These are phyloP conservation scores for Ailanthus altissimus DNA, from an alignment of 345 rosid species.

Conservation along the genomic window DNA sequence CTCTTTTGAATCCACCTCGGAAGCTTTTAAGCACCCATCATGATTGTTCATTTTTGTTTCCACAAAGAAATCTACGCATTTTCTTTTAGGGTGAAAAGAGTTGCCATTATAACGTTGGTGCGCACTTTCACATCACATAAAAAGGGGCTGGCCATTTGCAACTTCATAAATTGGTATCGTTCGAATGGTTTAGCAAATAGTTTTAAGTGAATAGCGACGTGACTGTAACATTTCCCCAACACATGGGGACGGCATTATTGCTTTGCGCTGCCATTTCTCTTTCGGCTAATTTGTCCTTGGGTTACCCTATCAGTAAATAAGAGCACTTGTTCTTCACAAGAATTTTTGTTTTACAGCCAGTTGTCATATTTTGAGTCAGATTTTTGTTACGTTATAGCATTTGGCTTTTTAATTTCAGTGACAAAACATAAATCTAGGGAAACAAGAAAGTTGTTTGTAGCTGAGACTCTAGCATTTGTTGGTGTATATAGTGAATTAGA, in stretches of 20 bases:
- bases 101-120: slow-evolving; percentile 30
- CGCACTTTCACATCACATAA: slow-evolving; percentile 33
- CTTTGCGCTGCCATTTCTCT: slow-evolving; percentile 36
- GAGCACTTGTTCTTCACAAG: background rate
- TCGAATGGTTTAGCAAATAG: slow-evolving; percentile 25
- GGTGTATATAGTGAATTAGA: too few relatives aligned
- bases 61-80: background rate
- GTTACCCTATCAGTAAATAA: background rate
- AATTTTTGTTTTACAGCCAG: background rate
- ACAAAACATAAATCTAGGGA: too few relatives aligned
- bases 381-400: too few relatives aligned
- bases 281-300: slow-evolving; percentile 22
- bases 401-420: too few relatives aligned
- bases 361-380: too few relatives aligned
- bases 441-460: too few relatives aligned
- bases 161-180: background rate
- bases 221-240: slow-evolving; percentile 38
- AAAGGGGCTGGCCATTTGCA: background rate
- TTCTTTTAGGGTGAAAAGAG: slow-evolving; percentile 22
- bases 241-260: slow-evolving; percentile 37
- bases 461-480: too few relatives aligned
- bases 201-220: slow-evolving; percentile 38
- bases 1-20: background rate
- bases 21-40: background rate
- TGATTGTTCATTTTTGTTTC: slow-evolving; percentile 23